A percentile compares a stretch with the other conserved stretches of the same genome.
Evolutionary conservation across 148 eudicot genomes (phyloP).

Genomic region (Talinum fruticosum): DNA sequence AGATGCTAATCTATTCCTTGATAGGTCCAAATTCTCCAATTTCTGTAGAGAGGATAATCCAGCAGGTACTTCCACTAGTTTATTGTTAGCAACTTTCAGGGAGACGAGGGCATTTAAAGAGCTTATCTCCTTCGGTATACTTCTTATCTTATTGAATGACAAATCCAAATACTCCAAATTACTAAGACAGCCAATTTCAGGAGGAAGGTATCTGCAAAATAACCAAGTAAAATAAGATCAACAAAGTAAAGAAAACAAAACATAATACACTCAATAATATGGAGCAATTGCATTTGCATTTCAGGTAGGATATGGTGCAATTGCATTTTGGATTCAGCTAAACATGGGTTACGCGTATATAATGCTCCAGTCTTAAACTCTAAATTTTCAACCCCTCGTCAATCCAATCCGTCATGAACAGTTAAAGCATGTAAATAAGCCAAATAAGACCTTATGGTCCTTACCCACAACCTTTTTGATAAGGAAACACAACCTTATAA

Average conservation of each 20-base stretch:
- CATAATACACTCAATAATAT: neutral
- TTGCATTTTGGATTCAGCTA: too few relatives aligned
- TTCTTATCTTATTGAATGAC: constrained; percentile 83
- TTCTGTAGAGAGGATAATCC: constrained; percentile 60
- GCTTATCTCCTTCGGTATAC: constrained; percentile 74
- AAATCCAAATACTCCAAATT: constrained; percentile 80
- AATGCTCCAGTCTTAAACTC: too few relatives aligned
- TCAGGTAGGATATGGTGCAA: too few relatives aligned
- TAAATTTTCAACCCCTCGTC: too few relatives aligned
- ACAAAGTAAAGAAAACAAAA: neutral
- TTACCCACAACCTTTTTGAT: too few relatives aligned
- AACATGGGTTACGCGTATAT: too few relatives aligned
- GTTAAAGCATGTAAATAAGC: too few relatives aligned
- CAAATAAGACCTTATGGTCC: too few relatives aligned
- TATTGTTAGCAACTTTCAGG: constrained; percentile 74
- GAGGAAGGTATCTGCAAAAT: constrained; percentile 82
- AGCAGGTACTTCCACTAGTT: constrained; percentile 67
- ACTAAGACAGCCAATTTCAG: constrained; percentile 77
- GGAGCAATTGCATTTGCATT: too few relatives aligned
- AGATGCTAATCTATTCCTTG: constrained; percentile 77
- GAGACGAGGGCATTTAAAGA: constrained; percentile 56
- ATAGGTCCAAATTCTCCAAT: constrained; percentile 75
- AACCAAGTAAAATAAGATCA: neutral
- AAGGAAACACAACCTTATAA: too few relatives aligned
- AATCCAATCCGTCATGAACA: too few relatives aligned